A percentile compares a stretch with the other conserved stretches of the same genome.
Evolutionary conservation across 768 basidiomycete species (phyloP).

Genomic region (Rhodotorula kratochvilovae): DNA sequence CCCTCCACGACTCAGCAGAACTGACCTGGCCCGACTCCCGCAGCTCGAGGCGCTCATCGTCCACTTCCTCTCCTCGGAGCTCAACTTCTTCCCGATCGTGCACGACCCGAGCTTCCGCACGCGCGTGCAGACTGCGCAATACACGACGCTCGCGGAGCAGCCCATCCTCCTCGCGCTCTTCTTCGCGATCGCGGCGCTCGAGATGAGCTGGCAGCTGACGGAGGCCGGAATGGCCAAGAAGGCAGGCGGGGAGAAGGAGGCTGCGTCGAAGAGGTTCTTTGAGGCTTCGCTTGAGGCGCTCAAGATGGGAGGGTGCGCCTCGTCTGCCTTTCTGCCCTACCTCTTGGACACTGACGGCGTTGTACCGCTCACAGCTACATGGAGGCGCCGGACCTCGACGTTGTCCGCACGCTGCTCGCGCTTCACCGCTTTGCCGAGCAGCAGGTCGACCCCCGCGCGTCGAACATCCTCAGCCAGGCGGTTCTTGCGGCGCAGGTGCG

Average conservation of each 20-base stretch:
- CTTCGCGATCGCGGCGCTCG: conserved; percentile 19
- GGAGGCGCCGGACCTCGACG: conserved; percentile 25
- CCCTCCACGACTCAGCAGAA: too few relatives aligned
- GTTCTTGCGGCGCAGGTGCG: conserved; percentile 11
- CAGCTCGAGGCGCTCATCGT: conserved; percentile 32
- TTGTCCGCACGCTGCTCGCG: conserved; percentile 29
- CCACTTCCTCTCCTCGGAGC: conserved; percentile 22
- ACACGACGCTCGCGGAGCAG: neutral
- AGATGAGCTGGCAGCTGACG: conserved; percentile 15
- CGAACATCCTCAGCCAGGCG: conserved; percentile 11
- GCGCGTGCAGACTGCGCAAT: conserved; percentile 5
- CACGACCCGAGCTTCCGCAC: conserved; percentile 31
- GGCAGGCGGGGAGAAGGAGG: conserved; percentile 10
- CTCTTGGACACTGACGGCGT: neutral
- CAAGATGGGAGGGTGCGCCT: conserved; percentile 23
- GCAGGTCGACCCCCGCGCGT: conserved; percentile 1
- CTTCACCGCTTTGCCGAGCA: conserved; percentile 12
- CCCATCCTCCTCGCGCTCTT: conserved; percentile 33
- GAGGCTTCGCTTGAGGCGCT: conserved; percentile 27
- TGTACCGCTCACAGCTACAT: conserved; percentile 1
- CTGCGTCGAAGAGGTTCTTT: conserved; percentile 17
- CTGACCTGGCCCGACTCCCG: neutral
- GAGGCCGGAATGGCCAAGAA: conserved; percentile 1
- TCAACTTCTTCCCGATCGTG: conserved; percentile 29
- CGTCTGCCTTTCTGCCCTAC: neutral